Conservation (phyloP, 192 early-diverging fungal genomes). For the Allomyces javanicus region DNA sequence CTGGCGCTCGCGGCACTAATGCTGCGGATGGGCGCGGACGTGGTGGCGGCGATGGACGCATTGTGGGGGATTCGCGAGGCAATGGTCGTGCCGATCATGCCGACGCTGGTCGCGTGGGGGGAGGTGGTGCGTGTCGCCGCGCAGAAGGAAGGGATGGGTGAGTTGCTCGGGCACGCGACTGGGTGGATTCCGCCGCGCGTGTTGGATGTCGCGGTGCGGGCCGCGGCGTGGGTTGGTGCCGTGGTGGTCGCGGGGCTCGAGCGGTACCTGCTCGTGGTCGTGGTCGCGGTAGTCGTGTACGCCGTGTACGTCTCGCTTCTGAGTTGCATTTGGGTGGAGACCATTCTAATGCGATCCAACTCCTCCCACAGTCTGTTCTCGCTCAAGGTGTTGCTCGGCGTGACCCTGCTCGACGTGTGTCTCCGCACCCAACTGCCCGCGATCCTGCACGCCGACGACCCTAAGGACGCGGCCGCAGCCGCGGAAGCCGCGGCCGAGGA, state of each 20-base stretch:
- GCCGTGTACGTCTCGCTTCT: neutral
- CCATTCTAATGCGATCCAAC: neutral
- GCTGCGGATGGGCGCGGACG: neutral
- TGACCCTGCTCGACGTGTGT: neutral
- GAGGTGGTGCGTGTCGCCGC: no score
- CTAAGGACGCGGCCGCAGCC: no score
- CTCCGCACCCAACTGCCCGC: neutral
- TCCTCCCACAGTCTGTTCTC: neutral
- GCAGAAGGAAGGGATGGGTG: no score
- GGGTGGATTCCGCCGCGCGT: no score
- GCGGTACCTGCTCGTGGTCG: neutral
- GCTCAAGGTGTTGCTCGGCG: neutral
- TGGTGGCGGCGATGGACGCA: neutral
- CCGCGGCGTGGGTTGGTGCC: no score
- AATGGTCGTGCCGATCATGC: no score
- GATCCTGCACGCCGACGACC: no score
- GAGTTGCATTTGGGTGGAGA: neutral
- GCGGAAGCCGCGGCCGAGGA: no score
- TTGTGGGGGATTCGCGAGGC: neutral
- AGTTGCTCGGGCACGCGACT: no score
- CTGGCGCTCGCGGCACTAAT: neutral
- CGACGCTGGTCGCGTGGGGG: no score
- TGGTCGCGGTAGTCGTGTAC: neutral
- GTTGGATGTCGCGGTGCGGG: no score
- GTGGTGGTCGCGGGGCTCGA: neutral